Base-by-base conservation (phyloP, 306 rosid species). In the Sechiopsis laciniata region DNA sequence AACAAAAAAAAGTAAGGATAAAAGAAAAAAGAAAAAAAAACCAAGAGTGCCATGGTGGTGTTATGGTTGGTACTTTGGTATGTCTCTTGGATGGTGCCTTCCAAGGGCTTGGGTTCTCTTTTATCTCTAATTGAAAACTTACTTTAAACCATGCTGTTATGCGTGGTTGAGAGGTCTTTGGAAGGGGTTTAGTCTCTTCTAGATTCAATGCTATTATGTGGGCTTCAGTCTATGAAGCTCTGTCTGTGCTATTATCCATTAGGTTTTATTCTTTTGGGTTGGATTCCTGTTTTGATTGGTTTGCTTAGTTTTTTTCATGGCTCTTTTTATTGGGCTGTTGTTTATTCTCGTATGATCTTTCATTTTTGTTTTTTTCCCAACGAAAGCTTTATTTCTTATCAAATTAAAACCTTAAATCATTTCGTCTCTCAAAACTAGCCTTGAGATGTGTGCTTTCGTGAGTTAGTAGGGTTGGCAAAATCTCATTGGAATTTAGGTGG, bases 81-180 rank as follows among this genome's bases (percentile, higher is more conserved):
- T 17, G 68, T 32, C 68, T 61, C 3, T 61, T 61, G 68, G 68
- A 61, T 32, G 71, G 7, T n/a, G 10, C 50, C 6, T 63, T 63
- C 21, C 69, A 63, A 16, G 69, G 13, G 9, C 22, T 32, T 16
- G 51, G 69, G 22, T 35, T 16, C 21, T 1, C 22, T 13, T 13
- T 16, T 13, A 8, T 35, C 7, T 6, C 67, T 5, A 13, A 60
- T 13, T 0, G 17, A 26, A 60, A 26, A 26, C 66, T 14, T 16
- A 7, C 66, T 17, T 60, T 60, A 60, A 60, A 0, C 19, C 10
- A 60, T 7, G 10, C 6, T 13, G 17, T 60, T n/a, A 60, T 13
- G 11, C 17, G 6, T 61, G 67, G 45, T 61, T 15, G 40, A 22
- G 64, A 22, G 63, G 63, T 22, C 6, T 24, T 60, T 24, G 66